phyloP scores from a whole-genome alignment of 140 eudicot genomes.

The Flaveria floridana region DNA sequence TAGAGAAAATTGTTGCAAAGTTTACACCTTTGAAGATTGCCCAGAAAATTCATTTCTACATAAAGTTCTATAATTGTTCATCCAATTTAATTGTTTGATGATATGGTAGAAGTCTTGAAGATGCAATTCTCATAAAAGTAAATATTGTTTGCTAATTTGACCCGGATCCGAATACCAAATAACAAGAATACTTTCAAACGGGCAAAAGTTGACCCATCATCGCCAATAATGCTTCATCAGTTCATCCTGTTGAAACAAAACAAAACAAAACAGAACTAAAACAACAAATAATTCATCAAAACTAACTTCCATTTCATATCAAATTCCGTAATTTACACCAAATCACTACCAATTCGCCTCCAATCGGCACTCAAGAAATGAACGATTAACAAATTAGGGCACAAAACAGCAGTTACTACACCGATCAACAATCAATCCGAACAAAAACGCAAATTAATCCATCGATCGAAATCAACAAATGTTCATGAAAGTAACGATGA shows the following conservation, averaged over 20 bases:
- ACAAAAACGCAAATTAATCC: not conserved
- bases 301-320: conserved; percentile 10
- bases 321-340: conserved; percentile 33
- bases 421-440: conserved; percentile 22
- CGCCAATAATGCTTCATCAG: not conserved
- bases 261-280: not conserved
- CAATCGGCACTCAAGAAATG: not conserved
- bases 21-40: too few relatives aligned
- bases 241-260: not conserved
- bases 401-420: conserved; percentile 15
- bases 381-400: conserved; percentile 9
- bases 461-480: not conserved
- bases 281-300: conserved; percentile 21
- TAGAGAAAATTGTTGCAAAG: too few relatives aligned
- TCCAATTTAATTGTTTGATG: not conserved
- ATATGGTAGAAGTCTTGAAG: not conserved
- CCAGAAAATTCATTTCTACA: too few relatives aligned
- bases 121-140: not conserved
- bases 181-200: not conserved
- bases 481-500: not conserved
- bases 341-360: conserved; percentile 14
- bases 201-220: conserved; percentile 23
- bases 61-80: too few relatives aligned
- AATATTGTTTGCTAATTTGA: not conserved
- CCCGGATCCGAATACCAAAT: conserved; percentile 3